A percentile compares a stretch with the other conserved stretches of the same genome.
Evolutionary conservation across 108 stramenopile genomes (phyloP).

Genomic region (Schizochytrium sp.): DNA sequence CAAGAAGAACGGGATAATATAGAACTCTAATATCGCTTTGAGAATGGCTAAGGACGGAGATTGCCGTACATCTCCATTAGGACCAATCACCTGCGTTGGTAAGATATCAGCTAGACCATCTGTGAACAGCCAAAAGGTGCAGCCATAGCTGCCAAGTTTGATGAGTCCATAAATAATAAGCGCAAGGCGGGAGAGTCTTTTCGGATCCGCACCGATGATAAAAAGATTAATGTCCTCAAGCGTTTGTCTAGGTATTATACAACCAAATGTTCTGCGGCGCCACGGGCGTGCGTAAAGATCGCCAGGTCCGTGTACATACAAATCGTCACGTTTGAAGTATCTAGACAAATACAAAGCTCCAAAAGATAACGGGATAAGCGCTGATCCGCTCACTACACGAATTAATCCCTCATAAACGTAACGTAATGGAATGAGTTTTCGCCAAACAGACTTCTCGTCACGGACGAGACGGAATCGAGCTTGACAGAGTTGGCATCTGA

Average conservation of each 20-base stretch:
- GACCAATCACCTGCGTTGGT: not conserved
- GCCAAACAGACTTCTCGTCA: not conserved
- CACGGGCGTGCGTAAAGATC: conserved; percentile 19
- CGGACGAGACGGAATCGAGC: conserved; percentile 23
- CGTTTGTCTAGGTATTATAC: not conserved
- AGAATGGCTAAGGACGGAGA: conserved; percentile 45
- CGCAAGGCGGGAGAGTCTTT: not conserved
- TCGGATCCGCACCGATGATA: not conserved
- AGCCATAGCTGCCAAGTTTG: conserved; percentile 58
- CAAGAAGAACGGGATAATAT: conserved; percentile 20
- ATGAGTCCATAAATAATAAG: conserved; percentile 36
- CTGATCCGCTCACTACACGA: not conserved
- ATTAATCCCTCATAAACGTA: not conserved
- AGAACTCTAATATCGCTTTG: conserved; percentile 22
- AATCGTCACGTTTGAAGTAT: conserved; percentile 5
- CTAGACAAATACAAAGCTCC: not conserved
- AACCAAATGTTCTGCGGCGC: not conserved
- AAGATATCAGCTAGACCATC: conserved; percentile 20
- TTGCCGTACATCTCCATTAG: not conserved
- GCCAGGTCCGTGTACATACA: not conserved
- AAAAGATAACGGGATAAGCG: conserved; percentile 11
- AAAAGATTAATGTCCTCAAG: conserved; percentile 46
- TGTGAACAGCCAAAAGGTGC: conserved; percentile 57
- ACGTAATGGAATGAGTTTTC: not conserved
- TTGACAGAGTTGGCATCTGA: conserved; percentile 26